Base-by-base conservation (phyloP, 2,329 filamentous ascomycete species). In the Teratosphaeriaceae sp. region DNA sequence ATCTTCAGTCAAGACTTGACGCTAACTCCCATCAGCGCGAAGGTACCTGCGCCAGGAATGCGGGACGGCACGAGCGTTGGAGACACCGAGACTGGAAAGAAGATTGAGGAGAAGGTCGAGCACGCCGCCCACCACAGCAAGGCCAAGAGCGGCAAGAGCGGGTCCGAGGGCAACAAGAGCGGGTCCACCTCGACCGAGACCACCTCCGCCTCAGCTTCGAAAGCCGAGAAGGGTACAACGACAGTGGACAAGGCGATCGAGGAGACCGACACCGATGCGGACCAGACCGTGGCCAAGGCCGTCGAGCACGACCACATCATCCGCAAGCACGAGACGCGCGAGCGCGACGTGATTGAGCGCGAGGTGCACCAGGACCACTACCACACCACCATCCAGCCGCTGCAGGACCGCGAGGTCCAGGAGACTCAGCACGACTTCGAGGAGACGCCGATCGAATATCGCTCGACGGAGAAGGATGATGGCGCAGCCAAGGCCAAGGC, bases 321-420 rank as follows among this genome's bases (percentile, higher is more conserved):
- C 22, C 41, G 23, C 30, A 21, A 47, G 21, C 47, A 49, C 29
- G 40, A 49, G 40, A 34, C 38, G 4, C 39, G 37, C 16, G 44
- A 47, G 44, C 50, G 42, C 15, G 37, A 29, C n/a, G 45, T 46
- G 2, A 15, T 47, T 6, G 48, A 50, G 30, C 44, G 45, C 38
- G 46, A 52, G 41, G 38, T 31, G 11, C 53, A 56, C 42, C 42
- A 53, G 38, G 46, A 57, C 27, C 55, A 56, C 44, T 58, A 58
- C 48, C 55, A 58, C 47, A 56, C 53, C 30, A 55, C 55, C 6
- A 43, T 58, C 3, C 55, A 58, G 44, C 53, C 55, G 2, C 38
- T 56, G 5, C 27, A 51, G 29, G 51, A 55, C 33, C 23, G 33
- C 4, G 54, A 58, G 27, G 47, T 54, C 5, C 22, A 45, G 7